Conservation (phyloP, 257 asterid species). For the Salvia splendens region DNA sequence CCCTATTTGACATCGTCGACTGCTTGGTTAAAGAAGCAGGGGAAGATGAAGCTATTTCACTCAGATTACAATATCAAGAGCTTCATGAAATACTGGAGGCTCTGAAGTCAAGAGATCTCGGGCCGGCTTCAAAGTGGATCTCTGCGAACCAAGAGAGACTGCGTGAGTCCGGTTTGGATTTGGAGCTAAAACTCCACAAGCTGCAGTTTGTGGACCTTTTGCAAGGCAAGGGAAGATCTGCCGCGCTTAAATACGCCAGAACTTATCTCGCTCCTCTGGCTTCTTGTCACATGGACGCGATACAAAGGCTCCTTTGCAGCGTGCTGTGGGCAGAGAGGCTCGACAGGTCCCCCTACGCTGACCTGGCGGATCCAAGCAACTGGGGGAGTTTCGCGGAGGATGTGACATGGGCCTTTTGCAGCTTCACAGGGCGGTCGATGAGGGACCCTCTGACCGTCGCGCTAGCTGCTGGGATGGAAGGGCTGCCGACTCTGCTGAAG, state of each 20-base stretch:
- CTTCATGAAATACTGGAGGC: constrained; percentile 54
- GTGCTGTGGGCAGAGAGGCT: constrained; percentile 58
- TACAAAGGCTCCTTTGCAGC: constrained; percentile 58
- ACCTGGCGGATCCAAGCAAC: constrained; percentile 41
- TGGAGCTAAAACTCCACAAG: constrained; percentile 57
- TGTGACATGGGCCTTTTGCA: constrained; percentile 44
- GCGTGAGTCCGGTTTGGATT: constrained; percentile 36
- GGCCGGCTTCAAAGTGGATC: constrained; percentile 61
- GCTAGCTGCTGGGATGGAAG: constrained; percentile 59
- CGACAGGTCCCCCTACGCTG: constrained; percentile 55
- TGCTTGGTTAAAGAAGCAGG: constrained; percentile 52
- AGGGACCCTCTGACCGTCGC: constrained; percentile 53
- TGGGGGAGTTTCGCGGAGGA: constrained; percentile 50
- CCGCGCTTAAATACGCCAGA: constrained; percentile 49
- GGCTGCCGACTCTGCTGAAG: constrained; percentile 60
- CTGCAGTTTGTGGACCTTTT: constrained; percentile 48
- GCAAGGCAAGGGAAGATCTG: constrained; percentile 37
- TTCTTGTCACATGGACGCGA: constrained; percentile 40
- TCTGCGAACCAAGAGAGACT: constrained; percentile 46
- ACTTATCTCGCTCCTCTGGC: constrained; percentile 49
- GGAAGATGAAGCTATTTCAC: constrained; percentile 50
- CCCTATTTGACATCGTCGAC: constrained; percentile 52
- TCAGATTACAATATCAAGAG: constrained; percentile 48
- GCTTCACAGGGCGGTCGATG: constrained; percentile 49
- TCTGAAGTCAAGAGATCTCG: constrained; percentile 43